Percentiles rank a stretch among this genome's conserved stretches.
These are phyloP conservation scores for Penicillium lividum DNA, from an alignment of 495 filamentous ascomycete genomes.

Conservation along the genomic window DNA sequence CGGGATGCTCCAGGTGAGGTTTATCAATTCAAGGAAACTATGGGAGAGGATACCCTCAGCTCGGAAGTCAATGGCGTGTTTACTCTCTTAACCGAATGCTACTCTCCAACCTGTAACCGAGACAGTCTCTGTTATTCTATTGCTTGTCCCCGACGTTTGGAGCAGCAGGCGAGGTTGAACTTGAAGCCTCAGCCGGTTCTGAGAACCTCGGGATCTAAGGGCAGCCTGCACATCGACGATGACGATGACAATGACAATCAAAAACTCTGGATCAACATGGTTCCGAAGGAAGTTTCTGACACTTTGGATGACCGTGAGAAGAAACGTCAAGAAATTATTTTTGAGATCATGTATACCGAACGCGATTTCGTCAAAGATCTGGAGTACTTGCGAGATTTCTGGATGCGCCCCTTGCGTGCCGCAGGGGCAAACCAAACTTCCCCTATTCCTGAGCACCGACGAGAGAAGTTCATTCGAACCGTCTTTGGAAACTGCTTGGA, in stretches of 20 bases:
- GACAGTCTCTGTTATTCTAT: slow-evolving; percentile 98
- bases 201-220: slow-evolving; percentile 74
- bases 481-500: slow-evolving; percentile 97
- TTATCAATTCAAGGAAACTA: slow-evolving; percentile 93
- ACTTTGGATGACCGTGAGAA: slow-evolving; percentile 86
- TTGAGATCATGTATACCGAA: slow-evolving; percentile 98
- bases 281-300: slow-evolving; percentile 91
- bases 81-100: slow-evolving; percentile 93
- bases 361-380: slow-evolving; percentile 99
- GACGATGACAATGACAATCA: slow-evolving; percentile 89
- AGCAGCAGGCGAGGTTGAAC: slow-evolving; percentile 92
- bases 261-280: slow-evolving; percentile 99
- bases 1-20: slow-evolving; percentile 88
- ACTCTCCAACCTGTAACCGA: slow-evolving; percentile 93
- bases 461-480: slow-evolving; percentile 87
- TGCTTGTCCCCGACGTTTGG: slow-evolving; percentile 89
- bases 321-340: slow-evolving; percentile 97
- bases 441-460: slow-evolving; percentile 82
- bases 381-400: slow-evolving; percentile 97
- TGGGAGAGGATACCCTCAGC: slow-evolving; percentile 79
- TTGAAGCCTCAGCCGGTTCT: slow-evolving; percentile 87
- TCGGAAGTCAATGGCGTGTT: slow-evolving; percentile 95
- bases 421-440: slow-evolving; percentile 65
- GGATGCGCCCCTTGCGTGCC: slow-evolving; percentile 88
- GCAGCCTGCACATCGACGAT: slow-evolving; percentile 74